Base-by-base conservation (phyloP, 768 basidiomycete genomes). In the Podaxis mareebaensis region DNA sequence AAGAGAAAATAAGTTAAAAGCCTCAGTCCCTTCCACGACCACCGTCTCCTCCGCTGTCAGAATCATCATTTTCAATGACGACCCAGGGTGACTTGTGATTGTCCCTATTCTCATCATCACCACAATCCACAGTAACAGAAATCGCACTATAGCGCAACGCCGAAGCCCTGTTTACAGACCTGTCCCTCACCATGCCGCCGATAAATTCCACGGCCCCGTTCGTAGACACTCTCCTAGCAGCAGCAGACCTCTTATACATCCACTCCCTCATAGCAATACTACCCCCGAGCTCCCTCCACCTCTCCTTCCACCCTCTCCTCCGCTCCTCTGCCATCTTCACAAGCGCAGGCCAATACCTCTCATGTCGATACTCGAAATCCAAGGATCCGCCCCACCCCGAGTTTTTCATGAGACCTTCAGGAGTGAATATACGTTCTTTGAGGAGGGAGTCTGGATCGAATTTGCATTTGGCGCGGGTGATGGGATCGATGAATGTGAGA, bases 401-500 rank as follows among this genome's bases (percentile, higher is more conserved):
- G 69, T 88, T 81, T 20, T 75, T 77, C 77, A 91, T 87, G 56
- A 96, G 81, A 77, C 88, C 87, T 51, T 90, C 86, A 0, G 84
- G 75, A 0, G 83, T 78, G 74, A 96, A 91, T 49, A 94, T 69
- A 82, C 84, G 38, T 89, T 90, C 67, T 85, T 75, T 52, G 22
- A 60, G 48, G 62, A 90, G 75, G 24, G 87, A 79, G 22, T 83
- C 73, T 1, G 90, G 89, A 68, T 92, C 92, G 74, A 92, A 91
- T 61, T 86, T 81, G 74, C 92, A 80, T 75, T 93, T 92, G 28
- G 81, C 73, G 28, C 87, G 85, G 0, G 93, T 94, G 63, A 93
- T 73, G 3, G 94, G 92, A 74, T 96, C 94, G 60, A 95, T 83
- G 71, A 95, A 89, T 1, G 93, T 90, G 66, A 78, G 83, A 68